These are phyloP conservation scores for Alternaria ventricosa DNA, from an alignment of 2,329 filamentous ascomycete species.

Conservation along the genomic window DNA sequence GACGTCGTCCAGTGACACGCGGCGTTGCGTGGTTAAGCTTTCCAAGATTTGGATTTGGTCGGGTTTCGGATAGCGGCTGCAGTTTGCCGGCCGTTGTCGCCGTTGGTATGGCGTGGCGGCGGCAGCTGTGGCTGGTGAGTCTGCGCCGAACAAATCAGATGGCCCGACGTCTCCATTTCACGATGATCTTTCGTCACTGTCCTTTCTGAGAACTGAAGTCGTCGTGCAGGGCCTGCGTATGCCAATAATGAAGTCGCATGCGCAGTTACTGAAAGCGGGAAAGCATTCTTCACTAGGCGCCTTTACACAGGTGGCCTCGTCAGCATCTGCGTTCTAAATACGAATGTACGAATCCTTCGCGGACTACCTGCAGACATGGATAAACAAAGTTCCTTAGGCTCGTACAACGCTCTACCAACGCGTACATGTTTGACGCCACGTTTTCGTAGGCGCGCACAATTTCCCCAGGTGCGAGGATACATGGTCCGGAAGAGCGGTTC, in stretches of 20 bases:
- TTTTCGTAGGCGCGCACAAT: not conserved
- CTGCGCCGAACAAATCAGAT: not conserved
- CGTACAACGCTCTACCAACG: not conserved
- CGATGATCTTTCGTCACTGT: not conserved
- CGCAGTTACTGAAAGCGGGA: constrained; percentile 5
- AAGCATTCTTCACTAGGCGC: not conserved
- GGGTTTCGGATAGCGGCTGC: not conserved
- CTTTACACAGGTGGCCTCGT: constrained; percentile 11
- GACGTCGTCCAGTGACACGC: constrained; percentile 21
- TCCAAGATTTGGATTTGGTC: not conserved
- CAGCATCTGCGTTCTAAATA: not conserved
- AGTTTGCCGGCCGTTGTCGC: not conserved
- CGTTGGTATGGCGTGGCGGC: not conserved
- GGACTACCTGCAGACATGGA: not conserved
- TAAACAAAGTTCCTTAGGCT: not conserved
- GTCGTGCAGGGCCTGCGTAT: not conserved
- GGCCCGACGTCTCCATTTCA: not conserved
- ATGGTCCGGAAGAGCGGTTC: not conserved
- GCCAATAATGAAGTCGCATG: constrained; percentile 6
- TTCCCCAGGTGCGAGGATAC: not conserved
- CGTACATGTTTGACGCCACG: not conserved
- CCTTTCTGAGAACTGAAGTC: not conserved
- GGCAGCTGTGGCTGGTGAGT: not conserved
- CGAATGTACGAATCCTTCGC: not conserved
- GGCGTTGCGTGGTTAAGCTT: constrained; percentile 24